A percentile compares a stretch with the other conserved stretches of the same genome.
phyloP scores from a whole-genome alignment of 306 rosid species.

The Casuarina equisetifolia region DNA sequence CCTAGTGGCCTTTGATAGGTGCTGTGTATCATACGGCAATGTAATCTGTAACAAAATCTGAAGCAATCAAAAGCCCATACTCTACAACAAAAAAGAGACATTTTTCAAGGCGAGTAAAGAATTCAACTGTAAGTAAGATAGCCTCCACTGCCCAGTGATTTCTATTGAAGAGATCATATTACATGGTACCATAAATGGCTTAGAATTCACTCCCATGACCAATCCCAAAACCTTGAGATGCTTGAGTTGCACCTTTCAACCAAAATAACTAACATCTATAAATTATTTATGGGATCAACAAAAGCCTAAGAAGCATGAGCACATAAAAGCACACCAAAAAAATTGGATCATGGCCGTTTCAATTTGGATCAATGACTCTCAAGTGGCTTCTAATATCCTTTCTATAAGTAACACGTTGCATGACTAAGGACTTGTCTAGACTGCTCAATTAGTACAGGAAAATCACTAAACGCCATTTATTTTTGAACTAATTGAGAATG shows the following conservation, averaged over 20 bases:
- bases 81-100: constrained; percentile 24
- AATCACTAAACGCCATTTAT: neutral
- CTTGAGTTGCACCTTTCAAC: neutral
- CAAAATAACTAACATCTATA: neutral
- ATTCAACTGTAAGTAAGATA: neutral
- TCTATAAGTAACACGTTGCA: neutral
- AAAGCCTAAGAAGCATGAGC: neutral
- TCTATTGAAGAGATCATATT: neutral
- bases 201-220: neutral
- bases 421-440: neutral
- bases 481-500: neutral
- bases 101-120: neutral
- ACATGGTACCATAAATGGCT: neutral
- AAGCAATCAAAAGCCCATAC: neutral
- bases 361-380: neutral
- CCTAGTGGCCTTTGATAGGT: constrained; percentile 69
- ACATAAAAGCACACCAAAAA: neutral
- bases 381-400: neutral
- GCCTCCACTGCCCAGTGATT: neutral
- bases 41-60: constrained; percentile 55
- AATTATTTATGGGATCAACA: neutral
- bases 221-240: neutral
- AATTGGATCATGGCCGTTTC: too few relatives aligned
- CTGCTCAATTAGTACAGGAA: neutral
- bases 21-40: constrained; percentile 73